Evolutionary conservation across 169 alveolate genomes (phyloP).

Genomic region (Plasmodium inui): DNA sequence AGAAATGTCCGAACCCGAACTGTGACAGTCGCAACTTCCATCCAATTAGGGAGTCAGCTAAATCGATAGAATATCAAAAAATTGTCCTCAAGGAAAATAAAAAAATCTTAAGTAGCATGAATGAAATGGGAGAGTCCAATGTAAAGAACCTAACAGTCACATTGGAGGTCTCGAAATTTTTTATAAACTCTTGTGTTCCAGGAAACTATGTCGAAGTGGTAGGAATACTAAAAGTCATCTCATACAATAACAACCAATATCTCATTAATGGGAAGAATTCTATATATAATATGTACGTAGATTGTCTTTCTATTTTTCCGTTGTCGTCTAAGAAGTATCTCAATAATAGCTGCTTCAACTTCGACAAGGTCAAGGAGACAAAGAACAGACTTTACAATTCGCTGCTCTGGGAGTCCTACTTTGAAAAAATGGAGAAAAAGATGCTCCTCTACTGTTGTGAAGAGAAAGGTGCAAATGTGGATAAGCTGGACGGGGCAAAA

Average conservation of each 20-base stretch:
- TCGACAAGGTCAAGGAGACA: conserved; percentile 25
- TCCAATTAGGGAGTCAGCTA: conserved; percentile 72
- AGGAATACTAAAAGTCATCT: conserved; percentile 67
- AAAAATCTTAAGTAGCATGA: conserved; percentile 18
- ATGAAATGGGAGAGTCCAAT: conserved; percentile 34
- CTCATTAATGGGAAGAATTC: conserved; percentile 68
- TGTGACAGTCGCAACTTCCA: conserved; percentile 36
- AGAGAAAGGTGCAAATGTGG: neutral
- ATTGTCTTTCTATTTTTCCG: conserved; percentile 65
- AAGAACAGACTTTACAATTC: conserved; percentile 41
- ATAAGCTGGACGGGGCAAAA: neutral
- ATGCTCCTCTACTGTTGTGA: neutral
- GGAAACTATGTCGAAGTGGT: conserved; percentile 63
- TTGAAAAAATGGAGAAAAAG: conserved; percentile 23
- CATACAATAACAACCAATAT: conserved; percentile 14
- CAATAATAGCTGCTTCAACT: conserved; percentile 43
- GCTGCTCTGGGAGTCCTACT: conserved; percentile 55
- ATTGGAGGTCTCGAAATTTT: conserved; percentile 47
- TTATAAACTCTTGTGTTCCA: conserved; percentile 47
- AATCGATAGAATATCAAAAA: conserved; percentile 67
- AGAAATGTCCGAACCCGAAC: conserved; percentile 5
- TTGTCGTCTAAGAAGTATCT: conserved; percentile 52
- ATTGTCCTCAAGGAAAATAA: conserved; percentile 60
- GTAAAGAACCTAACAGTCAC: conserved; percentile 46
- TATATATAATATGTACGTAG: conserved; percentile 54